These are phyloP conservation scores for Naumovozyma dairenensis DNA, from an alignment of 805 yeast genomes.

Conservation along the genomic window DNA sequence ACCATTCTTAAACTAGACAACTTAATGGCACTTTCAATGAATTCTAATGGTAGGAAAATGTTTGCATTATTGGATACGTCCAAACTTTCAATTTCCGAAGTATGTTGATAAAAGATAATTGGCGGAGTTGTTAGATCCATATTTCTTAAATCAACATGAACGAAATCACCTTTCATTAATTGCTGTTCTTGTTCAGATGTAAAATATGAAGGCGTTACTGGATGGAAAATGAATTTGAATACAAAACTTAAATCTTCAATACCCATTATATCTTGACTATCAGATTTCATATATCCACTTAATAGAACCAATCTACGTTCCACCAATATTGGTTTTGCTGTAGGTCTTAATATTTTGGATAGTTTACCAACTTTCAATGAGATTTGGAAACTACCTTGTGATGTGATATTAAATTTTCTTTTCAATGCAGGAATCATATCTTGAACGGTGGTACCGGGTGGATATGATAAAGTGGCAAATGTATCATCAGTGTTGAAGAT, in stretches of 20 bases:
- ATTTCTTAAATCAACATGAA: constrained; percentile 62
- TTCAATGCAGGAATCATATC: constrained; percentile 64
- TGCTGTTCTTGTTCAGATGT: constrained; percentile 63
- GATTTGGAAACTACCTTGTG: constrained; percentile 63
- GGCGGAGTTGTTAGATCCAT: constrained; percentile 79
- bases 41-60: constrained; percentile 72
- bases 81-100: constrained; percentile 68
- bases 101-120: constrained; percentile 65
- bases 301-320: constrained; percentile 63
- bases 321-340: constrained; percentile 67
- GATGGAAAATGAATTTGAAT: constrained; percentile 68
- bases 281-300: constrained; percentile 74
- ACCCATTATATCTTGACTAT: constrained; percentile 67
- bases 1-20: constrained; percentile 58
- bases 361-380: constrained; percentile 68
- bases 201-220: constrained; percentile 48
- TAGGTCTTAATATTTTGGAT: constrained; percentile 59
- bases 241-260: constrained; percentile 75
- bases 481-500: constrained; percentile 80
- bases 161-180: constrained; percentile 47
- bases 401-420: constrained; percentile 65
- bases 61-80: constrained; percentile 85
- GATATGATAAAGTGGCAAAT: constrained; percentile 68
- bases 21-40: constrained; percentile 71
- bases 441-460: constrained; percentile 65